phyloP scores from a whole-genome alignment of 129 eudicot species.

The Centella asiatica region DNA sequence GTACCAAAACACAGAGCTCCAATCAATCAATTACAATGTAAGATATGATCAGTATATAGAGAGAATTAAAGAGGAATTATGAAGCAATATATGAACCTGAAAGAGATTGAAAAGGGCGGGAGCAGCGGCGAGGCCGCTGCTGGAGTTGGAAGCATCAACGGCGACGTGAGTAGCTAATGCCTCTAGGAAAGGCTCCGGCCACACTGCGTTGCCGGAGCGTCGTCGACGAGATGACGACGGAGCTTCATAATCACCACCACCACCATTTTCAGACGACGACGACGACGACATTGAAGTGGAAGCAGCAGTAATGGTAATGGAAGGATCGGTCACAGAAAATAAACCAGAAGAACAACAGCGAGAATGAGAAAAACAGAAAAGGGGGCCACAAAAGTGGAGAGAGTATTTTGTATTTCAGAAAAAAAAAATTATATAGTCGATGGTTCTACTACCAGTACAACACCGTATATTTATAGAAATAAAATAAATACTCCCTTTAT shows the following conservation, averaged over 20 bases:
- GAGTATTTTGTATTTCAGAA: not conserved
- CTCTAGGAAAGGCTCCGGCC: slow-evolving; percentile 93
- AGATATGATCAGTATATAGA: too few species aligned
- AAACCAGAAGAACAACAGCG: too few species aligned
- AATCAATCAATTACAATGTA: too few species aligned
- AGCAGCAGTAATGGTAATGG: too few species aligned
- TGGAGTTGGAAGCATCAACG: slow-evolving; percentile 46
- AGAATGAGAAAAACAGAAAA: too few species aligned
- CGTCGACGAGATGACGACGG: slow-evolving; percentile 43
- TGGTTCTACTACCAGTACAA: not conserved
- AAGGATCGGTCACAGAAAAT: too few species aligned
- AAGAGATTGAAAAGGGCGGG: slow-evolving; percentile 57
- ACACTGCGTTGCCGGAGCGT: slow-evolving; percentile 42
- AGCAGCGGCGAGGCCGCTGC: slow-evolving; percentile 77
- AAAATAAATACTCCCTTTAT: not conserved
- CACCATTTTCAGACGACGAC: slow-evolving; percentile 25
- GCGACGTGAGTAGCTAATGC: slow-evolving; percentile 69
- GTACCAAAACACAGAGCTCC: too few species aligned
- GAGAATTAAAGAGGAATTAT: too few species aligned
- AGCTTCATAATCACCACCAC: slow-evolving; percentile 25
- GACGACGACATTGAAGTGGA: slow-evolving; percentile 44
- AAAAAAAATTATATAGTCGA: not conserved
- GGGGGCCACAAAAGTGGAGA: not conserved
- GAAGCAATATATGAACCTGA: slow-evolving; percentile 47
- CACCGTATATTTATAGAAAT: not conserved